Base-by-base conservation (phyloP, 2,329 filamentous ascomycete genomes). In the Paecilomyces sp. region DNA sequence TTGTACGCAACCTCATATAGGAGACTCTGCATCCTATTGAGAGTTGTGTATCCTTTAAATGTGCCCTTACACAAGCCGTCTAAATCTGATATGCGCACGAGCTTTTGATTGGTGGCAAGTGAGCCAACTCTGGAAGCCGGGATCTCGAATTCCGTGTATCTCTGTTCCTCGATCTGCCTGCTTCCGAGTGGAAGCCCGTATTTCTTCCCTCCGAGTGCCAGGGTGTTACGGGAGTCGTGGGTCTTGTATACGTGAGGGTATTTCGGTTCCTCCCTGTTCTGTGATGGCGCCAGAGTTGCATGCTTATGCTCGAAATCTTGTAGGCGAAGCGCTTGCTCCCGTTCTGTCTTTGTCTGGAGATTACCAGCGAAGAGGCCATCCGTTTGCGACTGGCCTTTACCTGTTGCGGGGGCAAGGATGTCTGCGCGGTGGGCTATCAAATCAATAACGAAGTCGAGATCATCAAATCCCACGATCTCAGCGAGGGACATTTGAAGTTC, bases 11-110 rank as follows among this genome's bases (percentile, higher is more conserved):
- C 91, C 0, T 92, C 92, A 68, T 96, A 96, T 0, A 97, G 90
- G 55, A 99, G 81, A 72, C 92, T 97, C 77, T 99, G 94, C 95
- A 99, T 99, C 30, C 95, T 88, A 70, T 99, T 99, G 61, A 99
- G 83, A 2, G 89, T 79, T 76, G 92, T 93, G 80, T 99, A 99
- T 0, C 92, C 92, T 70, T 88, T 90, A 79, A 99, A 99, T 0
- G 94, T 99, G n/a, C 85, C 86, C 62, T 86, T 84, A 68, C 94
- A 99, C 30, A 99, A 81, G 0, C 90, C 91, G 73, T 99, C 94
- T 79, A 99, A 83, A 3, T 92, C 89, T 6, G 83, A 80, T 61
- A 99, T 93, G 33, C 86, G 79, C 22, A 99, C 80, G 13, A 97
- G 82, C 68, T 85, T 91, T 67, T 90, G 89, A 3, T 88, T 87